Conservation (phyloP, 1,139 yeast genomes). For the Scheffersomyces parashehatae region DNA sequence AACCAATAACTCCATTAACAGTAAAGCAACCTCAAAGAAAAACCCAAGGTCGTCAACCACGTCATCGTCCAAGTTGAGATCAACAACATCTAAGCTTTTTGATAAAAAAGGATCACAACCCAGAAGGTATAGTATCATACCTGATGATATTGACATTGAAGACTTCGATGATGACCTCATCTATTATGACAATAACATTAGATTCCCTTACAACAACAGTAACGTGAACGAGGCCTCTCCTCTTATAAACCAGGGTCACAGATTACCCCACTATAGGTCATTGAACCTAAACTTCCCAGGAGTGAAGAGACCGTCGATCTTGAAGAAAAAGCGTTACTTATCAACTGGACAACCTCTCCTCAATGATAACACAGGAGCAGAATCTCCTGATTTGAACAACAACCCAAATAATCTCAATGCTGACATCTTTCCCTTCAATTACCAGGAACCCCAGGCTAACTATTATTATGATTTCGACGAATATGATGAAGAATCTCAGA, state of each 20-base stretch:
- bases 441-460: constrained; percentile 34
- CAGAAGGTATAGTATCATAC: constrained; percentile 69
- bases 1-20: constrained; percentile 19
- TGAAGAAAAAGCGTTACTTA: constrained; percentile 37
- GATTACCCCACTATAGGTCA: constrained; percentile 46
- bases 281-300: constrained; percentile 37
- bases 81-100: constrained; percentile 70
- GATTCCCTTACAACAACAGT: constrained; percentile 38
- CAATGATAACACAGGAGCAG: constrained; percentile 5
- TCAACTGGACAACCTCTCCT: constrained; percentile 33
- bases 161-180: constrained; percentile 62
- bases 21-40: constrained; percentile 27
- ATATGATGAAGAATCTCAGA: constrained; percentile 36
- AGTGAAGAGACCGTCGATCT: constrained; percentile 22
- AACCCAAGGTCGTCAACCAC: constrained; percentile 30
- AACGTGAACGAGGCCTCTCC: constrained; percentile 34
- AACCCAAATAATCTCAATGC: constrained; percentile 13
- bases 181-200: constrained; percentile 45
- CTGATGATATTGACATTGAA: constrained; percentile 66
- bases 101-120: constrained; percentile 73
- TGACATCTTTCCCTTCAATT: constrained; percentile 59
- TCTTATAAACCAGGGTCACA: constrained; percentile 29
- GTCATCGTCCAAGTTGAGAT: constrained; percentile 47
- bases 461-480: constrained; percentile 44
- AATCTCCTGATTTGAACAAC: constrained; percentile 7